These are phyloP conservation scores for Candida golubevii DNA, from an alignment of 805 yeast species.

Conservation along the genomic window DNA sequence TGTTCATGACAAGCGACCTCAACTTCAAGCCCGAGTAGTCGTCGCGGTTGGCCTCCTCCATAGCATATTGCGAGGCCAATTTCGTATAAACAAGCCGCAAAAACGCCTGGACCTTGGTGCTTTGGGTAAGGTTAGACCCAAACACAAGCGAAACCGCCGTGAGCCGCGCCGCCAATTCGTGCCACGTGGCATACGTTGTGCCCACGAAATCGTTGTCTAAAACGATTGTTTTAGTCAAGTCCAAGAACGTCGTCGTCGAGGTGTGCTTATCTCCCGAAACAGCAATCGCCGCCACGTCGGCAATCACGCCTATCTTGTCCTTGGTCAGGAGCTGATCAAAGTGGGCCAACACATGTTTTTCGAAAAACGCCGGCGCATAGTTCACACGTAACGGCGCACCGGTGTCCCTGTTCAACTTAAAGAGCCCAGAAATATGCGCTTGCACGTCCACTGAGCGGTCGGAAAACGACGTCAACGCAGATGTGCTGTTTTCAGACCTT, in stretches of 20 bases:
- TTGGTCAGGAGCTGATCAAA: slow-evolving; percentile 37
- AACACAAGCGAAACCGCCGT: slow-evolving; percentile 31
- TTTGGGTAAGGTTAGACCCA: slow-evolving; percentile 17
- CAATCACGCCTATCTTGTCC: slow-evolving; percentile 52
- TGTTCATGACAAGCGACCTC: slow-evolving; percentile 36
- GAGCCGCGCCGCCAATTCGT: slow-evolving; percentile 44
- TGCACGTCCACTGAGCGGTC: slow-evolving; percentile 9
- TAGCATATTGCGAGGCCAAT: slow-evolving; percentile 25
- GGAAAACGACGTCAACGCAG: slow-evolving; percentile 22
- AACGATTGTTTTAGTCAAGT: slow-evolving; percentile 32
- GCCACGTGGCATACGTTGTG: slow-evolving; percentile 50
- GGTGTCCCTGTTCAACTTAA: slow-evolving; percentile 48
- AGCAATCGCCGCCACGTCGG: slow-evolving; percentile 49
- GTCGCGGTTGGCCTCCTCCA: slow-evolving; percentile 11
- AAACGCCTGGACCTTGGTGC: slow-evolving; percentile 11
- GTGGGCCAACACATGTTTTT: slow-evolving; percentile 36
- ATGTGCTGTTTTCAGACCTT: not conserved
- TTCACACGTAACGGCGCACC: slow-evolving; percentile 52
- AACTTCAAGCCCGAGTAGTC: slow-evolving; percentile 31
- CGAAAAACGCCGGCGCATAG: slow-evolving; percentile 42
- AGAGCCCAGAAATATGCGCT: slow-evolving; percentile 19
- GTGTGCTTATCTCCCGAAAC: slow-evolving; percentile 38
- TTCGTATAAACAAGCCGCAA: slow-evolving; percentile 26
- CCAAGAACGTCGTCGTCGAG: slow-evolving; percentile 41
- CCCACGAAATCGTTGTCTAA: slow-evolving; percentile 25